Percentiles rank a stretch among this genome's conserved stretches.
These are phyloP conservation scores for Nannizziopsis barbatae DNA, from an alignment of 2,329 filamentous ascomycete species.

Conservation along the genomic window DNA sequence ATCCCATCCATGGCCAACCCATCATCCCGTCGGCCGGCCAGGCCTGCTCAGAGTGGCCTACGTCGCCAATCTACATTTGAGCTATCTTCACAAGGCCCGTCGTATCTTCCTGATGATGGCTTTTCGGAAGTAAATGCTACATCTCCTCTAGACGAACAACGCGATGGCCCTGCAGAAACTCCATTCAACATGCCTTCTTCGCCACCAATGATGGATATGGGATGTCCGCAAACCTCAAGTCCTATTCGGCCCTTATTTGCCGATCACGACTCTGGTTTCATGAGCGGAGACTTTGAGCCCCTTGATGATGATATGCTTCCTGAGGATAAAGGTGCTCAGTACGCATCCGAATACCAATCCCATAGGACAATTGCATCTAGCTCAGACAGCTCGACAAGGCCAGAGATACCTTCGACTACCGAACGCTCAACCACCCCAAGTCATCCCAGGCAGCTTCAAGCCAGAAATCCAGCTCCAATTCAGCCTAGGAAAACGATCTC, in stretches of 20 bases:
- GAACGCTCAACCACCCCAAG: neutral
- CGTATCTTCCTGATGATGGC: constrained; percentile 26
- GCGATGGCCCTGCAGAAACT: constrained; percentile 49
- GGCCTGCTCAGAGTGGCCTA: constrained; percentile 40
- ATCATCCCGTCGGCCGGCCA: constrained; percentile 21
- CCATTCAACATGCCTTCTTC: constrained; percentile 80
- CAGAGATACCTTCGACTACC: neutral
- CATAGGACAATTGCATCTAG: neutral
- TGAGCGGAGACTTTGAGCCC: constrained; percentile 65
- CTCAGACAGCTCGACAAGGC: neutral
- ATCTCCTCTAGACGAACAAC: constrained; percentile 39
- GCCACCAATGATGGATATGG: constrained; percentile 62
- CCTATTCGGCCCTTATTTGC: constrained; percentile 56
- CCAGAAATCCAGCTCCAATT: constrained; percentile 18
- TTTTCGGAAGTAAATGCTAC: constrained; percentile 38
- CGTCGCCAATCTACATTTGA: constrained; percentile 49
- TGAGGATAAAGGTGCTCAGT: neutral
- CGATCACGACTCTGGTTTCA: constrained; percentile 64
- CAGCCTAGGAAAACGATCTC: constrained; percentile 24
- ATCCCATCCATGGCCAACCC: constrained; percentile 27
- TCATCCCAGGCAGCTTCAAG: constrained; percentile 4
- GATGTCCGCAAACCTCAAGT: constrained; percentile 61
- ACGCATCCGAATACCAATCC: neutral
- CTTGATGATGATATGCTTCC: constrained; percentile 47
- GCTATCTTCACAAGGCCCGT: constrained; percentile 27